Base-by-base conservation (phyloP, 106 monocot genomes). In the Iris macrosiphon region DNA sequence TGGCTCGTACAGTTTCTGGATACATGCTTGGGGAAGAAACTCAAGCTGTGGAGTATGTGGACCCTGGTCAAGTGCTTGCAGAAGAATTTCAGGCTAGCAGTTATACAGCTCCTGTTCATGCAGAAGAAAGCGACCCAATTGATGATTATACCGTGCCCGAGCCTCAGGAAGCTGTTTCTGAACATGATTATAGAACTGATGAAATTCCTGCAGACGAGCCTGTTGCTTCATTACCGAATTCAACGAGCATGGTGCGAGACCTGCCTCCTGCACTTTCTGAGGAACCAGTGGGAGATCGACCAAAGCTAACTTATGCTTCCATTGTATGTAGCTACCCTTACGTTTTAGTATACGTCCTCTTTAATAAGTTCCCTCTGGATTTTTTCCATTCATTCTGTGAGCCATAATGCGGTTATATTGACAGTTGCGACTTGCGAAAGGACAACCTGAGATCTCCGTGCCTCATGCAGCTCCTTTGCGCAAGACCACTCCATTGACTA, bases 281-380 rank as follows among this genome's bases (percentile, higher is more conserved):
- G 57, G 85, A 81, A 34, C 81, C 65, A 38, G 17, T 70, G 4
- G 60, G 59, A 50, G 85, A 81, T 31, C 81, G 69, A 14, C 62
- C 62, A 42, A 85, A 82, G 52, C 82, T 73, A 19, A 92, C 85
- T 21, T 92, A 92, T 71, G 91, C 91, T 15, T 92, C 91, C 38
- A 86, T 92, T 52, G 91, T 92, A 79, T 34, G 63, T 40, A 3
- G 22, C 16, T n/a, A 15, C 43, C 13, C 48, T 68, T 35, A n/a
- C 23, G 9, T 45, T 22, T 4, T 42, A 6, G 4, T 7, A 10
- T 43, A 56, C 56, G 14, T 31, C 49, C 39, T 57, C 32, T 47
- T 20, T 57, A 10, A 23, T 43, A 39, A 9, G 26, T 20, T 31
- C 3, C 16, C 5, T 17, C 21, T 1, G 13, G 7, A 3, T 57